phyloP scores from a whole-genome alignment of 2,329 filamentous ascomycete species.

The Xylariaceae sp. region DNA sequence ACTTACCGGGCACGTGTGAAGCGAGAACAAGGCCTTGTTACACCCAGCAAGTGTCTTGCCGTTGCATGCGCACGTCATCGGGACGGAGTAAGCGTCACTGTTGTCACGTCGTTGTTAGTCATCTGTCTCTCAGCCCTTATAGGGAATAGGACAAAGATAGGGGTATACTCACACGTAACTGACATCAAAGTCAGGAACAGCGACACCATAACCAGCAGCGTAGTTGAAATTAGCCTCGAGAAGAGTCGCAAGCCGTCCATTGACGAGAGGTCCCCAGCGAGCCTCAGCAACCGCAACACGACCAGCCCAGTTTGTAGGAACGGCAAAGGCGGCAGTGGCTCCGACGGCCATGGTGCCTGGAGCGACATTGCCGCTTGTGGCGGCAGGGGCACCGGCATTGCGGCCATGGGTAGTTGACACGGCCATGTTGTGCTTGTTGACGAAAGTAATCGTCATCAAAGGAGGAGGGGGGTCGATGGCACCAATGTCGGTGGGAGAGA shows the following conservation, averaged over 20 bases:
- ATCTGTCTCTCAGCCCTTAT: too few relatives aligned
- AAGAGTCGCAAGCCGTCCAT: not conserved
- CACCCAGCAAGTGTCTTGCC: conserved; percentile 19
- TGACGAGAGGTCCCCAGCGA: not conserved
- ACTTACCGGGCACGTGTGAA: conserved; percentile 17
- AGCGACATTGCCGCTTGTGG: not conserved
- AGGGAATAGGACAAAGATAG: too few relatives aligned
- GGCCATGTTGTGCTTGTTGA: conserved; percentile 9
- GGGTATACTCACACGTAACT: conserved; percentile 20
- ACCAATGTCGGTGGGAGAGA: too few relatives aligned
- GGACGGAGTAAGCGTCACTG: conserved; percentile 20
- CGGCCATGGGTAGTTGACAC: conserved; percentile 19
- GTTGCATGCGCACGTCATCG: conserved; percentile 22
- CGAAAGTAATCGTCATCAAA: conserved; percentile 16
- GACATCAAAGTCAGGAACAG: conserved; percentile 20
- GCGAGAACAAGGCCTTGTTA: conserved; percentile 19
- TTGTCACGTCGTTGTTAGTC: not conserved
- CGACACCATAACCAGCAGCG: not conserved
- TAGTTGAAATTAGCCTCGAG: conserved; percentile 22
- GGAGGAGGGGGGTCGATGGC: not conserved
- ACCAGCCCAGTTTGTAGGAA: conserved; percentile 13
- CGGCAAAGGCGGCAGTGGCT: not conserved
- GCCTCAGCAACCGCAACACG: conserved; percentile 17
- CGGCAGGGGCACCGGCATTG: not conserved
- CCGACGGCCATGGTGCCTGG: not conserved